A percentile compares a stretch with the other conserved stretches of the same genome.
phyloP scores from a whole-genome alignment of 805 yeast genomes.

The Ogataea pini region DNA sequence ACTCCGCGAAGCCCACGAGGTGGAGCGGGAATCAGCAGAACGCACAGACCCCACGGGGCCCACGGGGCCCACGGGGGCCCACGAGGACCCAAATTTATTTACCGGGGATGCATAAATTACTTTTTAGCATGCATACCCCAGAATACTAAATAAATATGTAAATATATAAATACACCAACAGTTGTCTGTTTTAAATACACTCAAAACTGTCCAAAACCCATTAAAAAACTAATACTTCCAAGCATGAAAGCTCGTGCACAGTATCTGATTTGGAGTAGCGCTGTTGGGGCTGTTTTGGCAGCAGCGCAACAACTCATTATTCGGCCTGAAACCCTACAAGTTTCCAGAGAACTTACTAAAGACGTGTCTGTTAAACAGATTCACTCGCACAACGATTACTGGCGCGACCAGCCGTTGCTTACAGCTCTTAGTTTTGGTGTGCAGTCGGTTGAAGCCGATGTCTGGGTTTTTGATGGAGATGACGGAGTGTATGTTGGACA shows the following conservation, averaged over 20 bases:
- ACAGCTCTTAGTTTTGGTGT: conserved; percentile 51
- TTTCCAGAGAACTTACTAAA: conserved; percentile 26
- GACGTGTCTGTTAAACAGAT: conserved; percentile 33
- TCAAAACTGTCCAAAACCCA: neutral
- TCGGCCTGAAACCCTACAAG: neutral
- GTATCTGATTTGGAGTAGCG: neutral
- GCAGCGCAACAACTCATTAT: conserved; percentile 1
- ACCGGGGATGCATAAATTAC: neutral
- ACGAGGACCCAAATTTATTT: neutral
- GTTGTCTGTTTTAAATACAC: neutral
- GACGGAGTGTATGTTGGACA: conserved; percentile 60
- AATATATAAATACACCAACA: neutral
- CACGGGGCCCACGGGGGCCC: neutral
- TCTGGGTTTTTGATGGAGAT: conserved; percentile 45
- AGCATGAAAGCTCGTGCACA: neutral
- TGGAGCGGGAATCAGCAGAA: too few relatives aligned
- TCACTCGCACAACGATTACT: conserved; percentile 61
- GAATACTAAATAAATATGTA: neutral
- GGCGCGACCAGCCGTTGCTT: conserved; percentile 49
- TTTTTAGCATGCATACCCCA: conserved; percentile 1
- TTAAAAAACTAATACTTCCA: too few relatives aligned
- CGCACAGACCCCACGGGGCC: too few relatives aligned
- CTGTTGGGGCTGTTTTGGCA: neutral
- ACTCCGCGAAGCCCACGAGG: neutral
- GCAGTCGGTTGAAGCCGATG: conserved; percentile 54